phyloP scores from a whole-genome alignment of 2,329 filamentous ascomycete genomes.

The Myriosclerotinia curreyana region DNA sequence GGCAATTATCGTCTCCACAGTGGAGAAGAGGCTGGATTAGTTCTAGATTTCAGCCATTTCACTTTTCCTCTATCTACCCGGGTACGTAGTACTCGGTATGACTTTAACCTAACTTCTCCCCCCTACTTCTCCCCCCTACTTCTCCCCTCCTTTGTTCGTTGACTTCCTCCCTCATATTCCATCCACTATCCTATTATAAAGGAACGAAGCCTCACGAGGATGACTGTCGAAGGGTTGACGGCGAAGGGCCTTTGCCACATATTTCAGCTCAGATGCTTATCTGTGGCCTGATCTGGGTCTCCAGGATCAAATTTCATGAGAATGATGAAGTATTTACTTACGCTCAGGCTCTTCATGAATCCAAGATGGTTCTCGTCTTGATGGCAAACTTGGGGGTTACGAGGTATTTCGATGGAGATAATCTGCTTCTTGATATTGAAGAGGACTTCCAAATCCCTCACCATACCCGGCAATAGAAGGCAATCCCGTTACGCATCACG shows the following conservation, averaged over 20 bases:
- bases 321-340: background rate
- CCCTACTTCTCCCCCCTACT: too few species aligned
- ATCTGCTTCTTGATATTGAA: background rate
- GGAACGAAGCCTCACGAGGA: background rate
- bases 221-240: background rate
- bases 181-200: background rate
- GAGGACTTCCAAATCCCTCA: background rate
- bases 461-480: background rate
- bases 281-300: slow-evolving; percentile 6
- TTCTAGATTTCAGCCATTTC: slow-evolving; percentile 13
- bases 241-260: slow-evolving; percentile 2
- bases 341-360: background rate
- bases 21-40: slow-evolving; percentile 1
- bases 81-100: slow-evolving; percentile 3
- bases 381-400: background rate
- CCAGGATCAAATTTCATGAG: slow-evolving; percentile 11
- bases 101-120: background rate
- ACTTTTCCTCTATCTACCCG: slow-evolving; percentile 4
- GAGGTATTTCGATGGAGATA: background rate
- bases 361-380: background rate
- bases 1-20: slow-evolving; percentile 9
- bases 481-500: background rate
- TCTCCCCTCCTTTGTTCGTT: background rate
- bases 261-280: slow-evolving; percentile 2
- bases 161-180: background rate